phyloP scores from a whole-genome alignment of 345 rosid genomes.

The Crucihimalaya himalaica region DNA sequence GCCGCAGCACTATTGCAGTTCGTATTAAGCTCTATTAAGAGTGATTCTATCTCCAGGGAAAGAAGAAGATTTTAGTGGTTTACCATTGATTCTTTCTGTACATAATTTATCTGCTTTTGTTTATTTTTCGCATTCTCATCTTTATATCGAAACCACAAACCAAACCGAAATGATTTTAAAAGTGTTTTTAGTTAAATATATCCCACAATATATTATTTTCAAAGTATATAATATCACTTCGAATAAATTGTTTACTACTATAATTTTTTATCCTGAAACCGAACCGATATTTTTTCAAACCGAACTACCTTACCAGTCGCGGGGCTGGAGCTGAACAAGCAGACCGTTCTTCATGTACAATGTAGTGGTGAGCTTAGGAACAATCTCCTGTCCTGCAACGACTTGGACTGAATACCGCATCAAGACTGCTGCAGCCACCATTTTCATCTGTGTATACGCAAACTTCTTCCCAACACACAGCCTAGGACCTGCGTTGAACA shows the following conservation, averaged over 20 bases:
- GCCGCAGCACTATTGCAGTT: slow-evolving; percentile 55
- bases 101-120: background rate
- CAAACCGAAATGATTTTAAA: background rate
- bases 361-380: slow-evolving; percentile 72
- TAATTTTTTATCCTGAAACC: background rate
- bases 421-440: slow-evolving; percentile 72
- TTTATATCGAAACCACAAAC: background rate
- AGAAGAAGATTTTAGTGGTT: background rate
- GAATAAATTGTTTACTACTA: too few species aligned
- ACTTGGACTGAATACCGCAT: slow-evolving; percentile 59
- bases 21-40: slow-evolving; percentile 71
- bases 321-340: slow-evolving; percentile 48
- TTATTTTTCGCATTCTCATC: background rate
- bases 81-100: slow-evolving; percentile 22
- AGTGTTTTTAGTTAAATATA: background rate
- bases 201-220: too few species aligned
- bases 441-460: slow-evolving; percentile 82
- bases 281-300: background rate
- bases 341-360: slow-evolving; percentile 76
- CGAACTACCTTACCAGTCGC: slow-evolving; percentile 22
- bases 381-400: slow-evolving; percentile 50
- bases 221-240: too few species aligned
- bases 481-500: slow-evolving; percentile 79
- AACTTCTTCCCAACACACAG: slow-evolving; percentile 74
- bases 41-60: background rate